Base-by-base conservation (phyloP, 2,329 filamentous ascomycete genomes). In the Pseudocercospora ulei region DNA sequence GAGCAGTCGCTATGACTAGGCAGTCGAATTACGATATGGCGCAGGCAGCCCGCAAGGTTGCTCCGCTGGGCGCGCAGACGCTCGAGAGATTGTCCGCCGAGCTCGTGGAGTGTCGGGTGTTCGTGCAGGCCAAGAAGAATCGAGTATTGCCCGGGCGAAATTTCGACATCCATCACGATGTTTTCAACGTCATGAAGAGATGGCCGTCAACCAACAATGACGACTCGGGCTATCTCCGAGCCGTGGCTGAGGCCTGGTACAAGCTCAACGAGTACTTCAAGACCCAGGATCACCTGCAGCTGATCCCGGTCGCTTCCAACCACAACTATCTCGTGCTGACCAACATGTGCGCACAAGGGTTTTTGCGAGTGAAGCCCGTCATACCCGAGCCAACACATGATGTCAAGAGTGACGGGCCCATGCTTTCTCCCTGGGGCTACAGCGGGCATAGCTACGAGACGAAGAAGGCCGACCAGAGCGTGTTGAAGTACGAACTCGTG, bases 401-500 rank as follows among this genome's bases (percentile, higher is more conserved):
- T 4, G 57, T 65, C 35, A 55, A 60, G 23, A 60, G 60, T 2
- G 59, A 63, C 0, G 53, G 55, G 7, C 65, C 65, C 9, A 59
- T 60, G 20, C 48, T 69, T 14, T 66, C 62, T 3, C 76, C 77
- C 1, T 78, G 81, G 55, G 81, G 82, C 1, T 80, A 85, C 52
- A 72, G 75, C 37, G 78, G 78, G 5, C 74, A 74, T 9, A 76
- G 80, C 47, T 86, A 86, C 58, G 75, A 82, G 52, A 79, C 76
- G 13, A 70, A 79, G 39, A 74, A 75, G 41, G 77, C 79, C 46
- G 73, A 80, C 22, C 78, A 79, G 49, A 68, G 68, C 20, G 74
- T 75, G 50, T 70, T 82, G 34, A 71, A 74, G 47, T 84, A 82
- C 58, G 67, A 70, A 6, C 64, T 84, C 22, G 67, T 72, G 27